Conservation (phyloP, 306 rosid genomes). For the Pachyrhizus erosus region DNA sequence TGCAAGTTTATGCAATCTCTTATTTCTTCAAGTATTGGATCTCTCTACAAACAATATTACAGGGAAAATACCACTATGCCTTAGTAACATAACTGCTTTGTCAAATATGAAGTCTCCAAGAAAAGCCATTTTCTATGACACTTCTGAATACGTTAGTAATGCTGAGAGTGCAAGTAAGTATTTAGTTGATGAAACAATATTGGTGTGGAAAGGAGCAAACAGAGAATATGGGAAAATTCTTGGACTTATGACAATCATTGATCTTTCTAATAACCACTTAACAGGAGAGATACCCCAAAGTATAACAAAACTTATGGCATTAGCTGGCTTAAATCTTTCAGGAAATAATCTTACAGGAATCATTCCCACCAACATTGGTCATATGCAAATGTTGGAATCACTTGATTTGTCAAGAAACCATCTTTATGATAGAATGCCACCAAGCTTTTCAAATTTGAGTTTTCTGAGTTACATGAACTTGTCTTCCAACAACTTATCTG, state of each 20-base stretch:
- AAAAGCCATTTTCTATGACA: background rate
- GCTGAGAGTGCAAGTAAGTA: too few relatives aligned
- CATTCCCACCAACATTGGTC: constrained; percentile 42
- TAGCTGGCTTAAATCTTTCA: constrained; percentile 37
- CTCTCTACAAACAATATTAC: constrained; percentile 37
- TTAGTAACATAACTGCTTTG: constrained; percentile 23
- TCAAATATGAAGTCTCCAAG: background rate
- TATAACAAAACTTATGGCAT: constrained; percentile 34
- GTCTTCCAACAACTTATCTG: background rate
- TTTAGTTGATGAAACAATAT: background rate
- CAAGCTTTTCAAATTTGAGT: constrained; percentile 7
- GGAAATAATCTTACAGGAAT: constrained; percentile 16
- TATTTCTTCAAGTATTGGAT: constrained; percentile 44
- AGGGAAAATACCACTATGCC: constrained; percentile 41
- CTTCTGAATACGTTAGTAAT: too few relatives aligned
- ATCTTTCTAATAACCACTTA: constrained; percentile 51
- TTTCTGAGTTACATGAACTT: background rate
- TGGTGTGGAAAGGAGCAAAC: constrained; percentile 44
- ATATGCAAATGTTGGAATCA: constrained; percentile 32
- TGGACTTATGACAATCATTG: constrained; percentile 38
- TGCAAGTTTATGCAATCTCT: constrained; percentile 24
- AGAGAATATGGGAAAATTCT: constrained; percentile 43
- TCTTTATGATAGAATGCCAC: constrained; percentile 1
- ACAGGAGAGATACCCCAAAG: constrained; percentile 41
- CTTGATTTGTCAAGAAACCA: constrained; percentile 42